Base-by-base conservation (phyloP, 495 filamentous ascomycete species). In the Mytilinidion resinicola region DNA sequence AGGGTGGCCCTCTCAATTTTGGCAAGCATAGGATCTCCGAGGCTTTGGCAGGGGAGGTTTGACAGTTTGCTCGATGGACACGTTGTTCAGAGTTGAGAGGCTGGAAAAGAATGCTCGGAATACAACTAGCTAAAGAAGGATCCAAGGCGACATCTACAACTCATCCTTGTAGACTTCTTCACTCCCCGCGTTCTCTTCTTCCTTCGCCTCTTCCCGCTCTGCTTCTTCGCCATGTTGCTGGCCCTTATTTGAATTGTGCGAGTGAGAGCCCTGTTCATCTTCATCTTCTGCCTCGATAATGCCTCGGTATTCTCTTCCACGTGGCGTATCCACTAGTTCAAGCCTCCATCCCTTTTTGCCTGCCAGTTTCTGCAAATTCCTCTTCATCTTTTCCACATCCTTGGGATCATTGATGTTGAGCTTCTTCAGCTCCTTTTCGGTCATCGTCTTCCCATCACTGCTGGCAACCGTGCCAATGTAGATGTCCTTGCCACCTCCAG, bases 381-480 rank as follows among this genome's bases (percentile, higher is more conserved):
- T 77, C 64, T 76, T 79, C 56, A 90, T 72, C 55, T 77, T 74
- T 53, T 90, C 85, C 3, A 93, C 72, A 55, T 80, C 76, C 53
- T 86, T 77, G 8, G 81, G 80, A 59, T 86, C 62, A 8, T 33
- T 82, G n/a, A 96, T 72, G 19, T 86, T 81, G 58, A 88, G 72
- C 63, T 85, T 82, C 65, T 82, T 80, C 48, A 95, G 66, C 37
- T 86, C 82, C 39, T 86, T 80, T 39, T 80, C 77, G 9, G 74
- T 77, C 55, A 86, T 61, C 41, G 72, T 69, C 30, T 78, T 78
- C 56, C 70, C 72, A 47, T 70, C 71, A 19, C 71, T 76, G 37
- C 61, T 67, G 69, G 62, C 80, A 71, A 66, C 73, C 50, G 66
- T 74, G 14, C 59, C 69, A 25, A 75, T 72, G 71, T 43, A 80